Conservation (phyloP, 73 alveolate genomes). For the Breviolum minutum region DNA sequence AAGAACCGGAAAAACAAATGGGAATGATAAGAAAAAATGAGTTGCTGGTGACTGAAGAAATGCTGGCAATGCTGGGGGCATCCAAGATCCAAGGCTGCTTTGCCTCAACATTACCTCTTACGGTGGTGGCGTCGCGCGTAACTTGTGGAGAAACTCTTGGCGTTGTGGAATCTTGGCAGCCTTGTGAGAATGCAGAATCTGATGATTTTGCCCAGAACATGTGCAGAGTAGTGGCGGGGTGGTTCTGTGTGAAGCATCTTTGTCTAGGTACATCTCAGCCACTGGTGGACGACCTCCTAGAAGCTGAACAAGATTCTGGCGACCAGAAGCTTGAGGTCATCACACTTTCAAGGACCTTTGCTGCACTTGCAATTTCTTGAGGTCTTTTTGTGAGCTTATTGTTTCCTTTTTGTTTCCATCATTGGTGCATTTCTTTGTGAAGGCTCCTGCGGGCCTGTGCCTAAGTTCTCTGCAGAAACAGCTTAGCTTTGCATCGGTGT, state of each 20-base stretch:
- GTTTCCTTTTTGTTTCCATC: not conserved
- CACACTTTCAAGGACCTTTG: conserved; percentile 69
- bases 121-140: conserved; percentile 70
- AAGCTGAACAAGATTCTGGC: conserved; percentile 59
- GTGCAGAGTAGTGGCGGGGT: not conserved
- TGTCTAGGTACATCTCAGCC: conserved; percentile 57
- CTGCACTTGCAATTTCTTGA: not conserved
- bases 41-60: too few species aligned
- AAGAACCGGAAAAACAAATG: not conserved
- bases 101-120: conserved; percentile 68
- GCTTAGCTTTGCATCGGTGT: too few species aligned
- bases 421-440: not conserved
- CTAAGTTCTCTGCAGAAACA: not conserved
- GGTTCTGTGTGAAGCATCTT: not conserved
- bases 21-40: not conserved
- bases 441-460: conserved; percentile 34
- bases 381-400: not conserved
- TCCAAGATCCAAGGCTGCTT: not conserved
- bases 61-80: not conserved
- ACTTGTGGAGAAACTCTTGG: conserved; percentile 81
- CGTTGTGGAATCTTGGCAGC: conserved; percentile 34
- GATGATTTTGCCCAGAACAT: not conserved
- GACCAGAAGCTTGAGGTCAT: conserved; percentile 60
- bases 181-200: not conserved
- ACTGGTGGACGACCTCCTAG: conserved; percentile 31